Base-by-base conservation (phyloP, 2,329 filamentous ascomycete species). In the Fusarium papillatum region DNA sequence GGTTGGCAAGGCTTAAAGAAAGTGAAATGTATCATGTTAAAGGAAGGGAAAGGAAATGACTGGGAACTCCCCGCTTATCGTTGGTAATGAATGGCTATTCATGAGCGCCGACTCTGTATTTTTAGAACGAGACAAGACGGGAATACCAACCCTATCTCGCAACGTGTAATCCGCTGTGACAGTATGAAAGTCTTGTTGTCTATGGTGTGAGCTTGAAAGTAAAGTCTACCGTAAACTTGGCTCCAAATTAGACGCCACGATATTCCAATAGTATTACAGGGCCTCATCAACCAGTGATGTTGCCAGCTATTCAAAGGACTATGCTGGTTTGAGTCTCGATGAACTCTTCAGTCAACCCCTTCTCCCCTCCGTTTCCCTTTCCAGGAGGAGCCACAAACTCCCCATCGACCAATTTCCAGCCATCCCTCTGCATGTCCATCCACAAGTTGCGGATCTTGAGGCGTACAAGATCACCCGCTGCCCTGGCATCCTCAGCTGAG, bases 401-500 rank as follows among this genome's bases (percentile, higher is more conserved):
- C 2, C 87, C 90, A 48, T 89, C 85, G 19, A 87, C 84, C 26
- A 94, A 80, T 41, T 76, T 86, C 94, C 95, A 98, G 0, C 95
- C 95, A 26, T 89, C 85, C 48, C 85, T 84, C 82, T 91, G 89
- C 87, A 97, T 86, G 38, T 85, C 83, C 73, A 88, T 90, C 95
- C 95, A 98, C 73, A 91, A 89, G 66, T 93, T 88, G 64, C 87
- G 89, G 8, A 97, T 88, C 82, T 92, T 94, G 62, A 92, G 88
- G 59, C 94, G 87, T 0, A 98, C 94, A 64, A 99, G 84, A 71
- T 98, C 95, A 1, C 96, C 97, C 0, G 97, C 96, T 0, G 96
- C 95, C 59, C 93, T 90, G 1, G 97, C 95, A 81, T 99, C 97
- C 83, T 99, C 97, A 31, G 93, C 93, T 31, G 95, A 98, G 85